Base-by-base conservation (phyloP, 305 asterid species). In the Plantago coronopus region DNA sequence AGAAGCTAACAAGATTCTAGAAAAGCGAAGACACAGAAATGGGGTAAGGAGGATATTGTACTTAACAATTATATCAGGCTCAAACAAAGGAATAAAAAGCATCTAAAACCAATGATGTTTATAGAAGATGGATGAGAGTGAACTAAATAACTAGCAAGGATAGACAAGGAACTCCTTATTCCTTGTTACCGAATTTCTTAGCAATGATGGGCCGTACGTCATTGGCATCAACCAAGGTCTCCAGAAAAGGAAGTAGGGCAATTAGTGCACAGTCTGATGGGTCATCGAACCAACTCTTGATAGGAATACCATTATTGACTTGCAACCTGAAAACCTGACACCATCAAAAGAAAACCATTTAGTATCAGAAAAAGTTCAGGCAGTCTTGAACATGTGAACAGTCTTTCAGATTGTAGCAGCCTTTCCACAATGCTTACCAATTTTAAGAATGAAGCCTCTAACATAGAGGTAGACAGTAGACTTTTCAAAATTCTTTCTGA, bases 171-270 rank as follows among this genome's bases (percentile, higher is more conserved):
- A 76, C 89, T 74, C 37, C 79, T 90, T 80, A 87, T 79, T 89
- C 99, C 93, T 85, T 78, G 96, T 93, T 89, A 87, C 96, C 96
- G 65, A 89, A 93, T 83, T 76, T 84, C 85, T 76, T 80, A 65
- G 97, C 97, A 78, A 93, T 85, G 81, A 89, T 63, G 58, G 97
- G 99, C 29, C 97, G 94, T 27, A 93, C 99, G 68, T 93, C 99
- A 62, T 93, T 88, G 51, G 83, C 91, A 68, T 74, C 83, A 67
- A 67, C 96, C 94, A 93, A 81, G 40, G 85, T 82, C 90, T 93
- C 97, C 48, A 93, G 74, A 78, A 93, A 93, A 20, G 97, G 99
- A 72, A 93, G 94, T 66, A 93, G 74, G 16, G 95, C 76, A 57
- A 93, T 67, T 23, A 93, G 84, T n/a, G 89, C 95, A 72, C 68